Percentiles rank a stretch among this genome's conserved stretches.
phyloP scores from a whole-genome alignment of 371 early-diverging fungal species.

The Mortierella sp. region DNA sequence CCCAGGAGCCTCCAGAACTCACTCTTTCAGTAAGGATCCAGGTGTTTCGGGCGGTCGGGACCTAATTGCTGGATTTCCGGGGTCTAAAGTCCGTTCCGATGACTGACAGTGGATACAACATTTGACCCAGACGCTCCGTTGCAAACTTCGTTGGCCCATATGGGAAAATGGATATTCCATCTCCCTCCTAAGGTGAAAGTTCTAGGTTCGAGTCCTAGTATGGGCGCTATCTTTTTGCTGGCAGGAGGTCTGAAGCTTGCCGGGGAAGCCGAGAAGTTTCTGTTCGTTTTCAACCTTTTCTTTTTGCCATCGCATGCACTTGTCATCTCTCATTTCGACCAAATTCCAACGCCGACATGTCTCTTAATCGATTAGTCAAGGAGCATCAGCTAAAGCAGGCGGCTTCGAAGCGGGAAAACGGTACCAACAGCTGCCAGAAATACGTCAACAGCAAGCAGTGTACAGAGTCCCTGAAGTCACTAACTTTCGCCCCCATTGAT shows the following conservation, averaged over 20 bases:
- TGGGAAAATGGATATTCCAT: conserved; percentile 69
- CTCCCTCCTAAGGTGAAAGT: conserved; percentile 70
- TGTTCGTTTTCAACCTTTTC: no score
- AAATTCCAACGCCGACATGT: no score
- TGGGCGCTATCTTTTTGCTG: conserved; percentile 43
- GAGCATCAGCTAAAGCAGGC: conserved; percentile 60
- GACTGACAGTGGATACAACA: background rate
- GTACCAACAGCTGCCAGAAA: conserved; percentile 22
- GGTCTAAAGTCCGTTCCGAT: no score
- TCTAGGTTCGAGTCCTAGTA: conserved; percentile 67
- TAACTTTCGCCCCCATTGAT: background rate
- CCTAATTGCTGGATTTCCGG: no score
- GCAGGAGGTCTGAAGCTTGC: no score
- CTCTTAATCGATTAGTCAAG: conserved; percentile 57
- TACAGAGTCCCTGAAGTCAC: background rate
- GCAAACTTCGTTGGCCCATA: conserved; percentile 43
- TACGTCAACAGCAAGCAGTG: background rate
- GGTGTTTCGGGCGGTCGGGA: no score
- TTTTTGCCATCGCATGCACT: no score
- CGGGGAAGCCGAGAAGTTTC: no score
- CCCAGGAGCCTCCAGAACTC: no score
- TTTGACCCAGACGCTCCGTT: background rate
- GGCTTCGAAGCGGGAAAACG: conserved; percentile 56
- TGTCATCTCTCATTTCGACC: no score
- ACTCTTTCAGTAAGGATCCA: no score